Evolutionary conservation across 371 early-diverging fungal genomes (phyloP), one percentile per base, ranked within the genome.

Genomic region (Lichtheimia hyalospora): DNA sequence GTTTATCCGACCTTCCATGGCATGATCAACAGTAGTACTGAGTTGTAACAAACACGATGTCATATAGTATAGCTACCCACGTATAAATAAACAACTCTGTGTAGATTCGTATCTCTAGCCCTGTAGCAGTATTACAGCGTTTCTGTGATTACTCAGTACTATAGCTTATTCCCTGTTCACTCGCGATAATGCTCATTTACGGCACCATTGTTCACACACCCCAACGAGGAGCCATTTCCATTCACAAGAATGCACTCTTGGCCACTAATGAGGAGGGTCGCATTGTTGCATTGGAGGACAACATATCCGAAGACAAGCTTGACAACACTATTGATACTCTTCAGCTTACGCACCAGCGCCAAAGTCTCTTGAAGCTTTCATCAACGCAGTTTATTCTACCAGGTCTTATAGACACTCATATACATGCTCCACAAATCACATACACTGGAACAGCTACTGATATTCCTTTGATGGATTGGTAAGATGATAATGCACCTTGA

Each of bases 321-420:
- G 25, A 16, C 5, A 16, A 7, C 10, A 23, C 49, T 5, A 40
- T 27, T 18, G 51, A 51, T 4, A 8, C 24, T 13, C 13, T 54
- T 2, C 39, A 23, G 18, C 34, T 12, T 14, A 8, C 15, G 14
- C 59, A 13, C 39, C 51, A 21, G 12, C 39, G 7, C 13, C 25
- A 49, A 8, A 43, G 10, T 13, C 18, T 61, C 8, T 0, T 43
- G 16, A 18, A 14, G 5, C 21, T 50, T 14, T 46, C 49, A 41
- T 12, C 54, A 10, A 61, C 61, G 3, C 63, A 62, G 59, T 79
- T 88, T 57, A 69, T 89, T 48, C 63, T 86, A 60, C 90, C 82
- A 2, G 81, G 90, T 2, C 76, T 89, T 42, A 70, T 90, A 54
- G 90, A 90, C 52, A 89, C 88, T n/a, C 90, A 90, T 70, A 79